phyloP scores from a whole-genome alignment of 2,329 filamentous ascomycete species.

The Trichoderma afroharzianum region DNA sequence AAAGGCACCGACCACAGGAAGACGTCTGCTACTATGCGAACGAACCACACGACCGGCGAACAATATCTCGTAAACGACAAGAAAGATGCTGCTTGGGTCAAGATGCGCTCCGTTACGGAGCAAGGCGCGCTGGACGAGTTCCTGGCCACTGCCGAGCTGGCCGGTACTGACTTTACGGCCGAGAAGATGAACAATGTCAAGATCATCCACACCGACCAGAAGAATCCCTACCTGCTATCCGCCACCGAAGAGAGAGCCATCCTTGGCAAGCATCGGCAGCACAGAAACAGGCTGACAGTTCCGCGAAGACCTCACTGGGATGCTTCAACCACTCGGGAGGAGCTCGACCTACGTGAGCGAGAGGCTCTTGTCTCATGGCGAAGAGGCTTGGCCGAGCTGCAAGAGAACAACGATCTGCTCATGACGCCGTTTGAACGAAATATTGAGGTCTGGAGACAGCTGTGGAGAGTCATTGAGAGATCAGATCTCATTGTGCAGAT shows the following conservation, averaged over 20 bases:
- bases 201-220: constrained; percentile 95
- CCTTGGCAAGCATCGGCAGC: constrained; percentile 76
- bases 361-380: constrained; percentile 84
- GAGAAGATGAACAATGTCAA: constrained; percentile 99
- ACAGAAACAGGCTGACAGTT: constrained; percentile 77
- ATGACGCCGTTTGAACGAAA: constrained; percentile 99
- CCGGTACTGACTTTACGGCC: constrained; percentile 97
- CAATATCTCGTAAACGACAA: constrained; percentile 89
- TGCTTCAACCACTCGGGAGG: constrained; percentile 72
- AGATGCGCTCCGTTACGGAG: constrained; percentile 98
- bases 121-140: constrained; percentile 97
- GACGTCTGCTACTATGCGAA: constrained; percentile 56
- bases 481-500: constrained; percentile 97
- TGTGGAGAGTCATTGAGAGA: constrained; percentile 97
- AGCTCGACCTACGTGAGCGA: constrained; percentile 76
- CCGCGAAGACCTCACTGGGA: constrained; percentile 90
- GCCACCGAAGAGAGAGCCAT: constrained; percentile 76
- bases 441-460: constrained; percentile 92
- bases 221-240: constrained; percentile 89
- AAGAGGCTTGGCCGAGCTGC: constrained; percentile 82
- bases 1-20: constrained; percentile 82
- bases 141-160: constrained; percentile 88
- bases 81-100: constrained; percentile 93
- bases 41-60: constrained; percentile 76
- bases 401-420: constrained; percentile 88